These are phyloP conservation scores for Chrysoporthe deuterocubensis DNA, from an alignment of 2,329 filamentous ascomycete genomes.

Conservation along the genomic window DNA sequence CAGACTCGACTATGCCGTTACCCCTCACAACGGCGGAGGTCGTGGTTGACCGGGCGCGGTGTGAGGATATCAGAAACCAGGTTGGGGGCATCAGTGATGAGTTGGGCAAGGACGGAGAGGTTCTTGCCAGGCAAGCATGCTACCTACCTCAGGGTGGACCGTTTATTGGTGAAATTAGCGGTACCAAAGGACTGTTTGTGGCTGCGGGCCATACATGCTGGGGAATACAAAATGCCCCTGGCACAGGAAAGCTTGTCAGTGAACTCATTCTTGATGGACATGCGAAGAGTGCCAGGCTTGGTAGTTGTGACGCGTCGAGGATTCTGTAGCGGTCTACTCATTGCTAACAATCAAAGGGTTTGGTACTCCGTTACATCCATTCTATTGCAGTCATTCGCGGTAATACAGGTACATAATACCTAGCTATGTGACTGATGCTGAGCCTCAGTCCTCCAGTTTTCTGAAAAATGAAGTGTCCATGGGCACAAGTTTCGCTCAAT, in stretches of 20 bases:
- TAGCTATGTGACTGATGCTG: no score
- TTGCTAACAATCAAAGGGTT: no score
- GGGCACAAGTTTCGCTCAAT: no score
- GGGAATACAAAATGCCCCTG: slow-evolving; percentile 82
- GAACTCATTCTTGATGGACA: slow-evolving; percentile 66
- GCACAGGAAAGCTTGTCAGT: slow-evolving; percentile 68
- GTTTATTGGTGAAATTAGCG: slow-evolving; percentile 68
- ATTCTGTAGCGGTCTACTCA: slow-evolving; percentile 8
- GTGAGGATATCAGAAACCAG: slow-evolving; percentile 71
- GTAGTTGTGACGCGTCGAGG: slow-evolving; percentile 58
- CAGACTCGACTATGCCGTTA: slow-evolving; percentile 65
- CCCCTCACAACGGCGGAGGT: slow-evolving; percentile 67
- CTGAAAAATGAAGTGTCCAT: no score
- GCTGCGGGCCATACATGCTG: slow-evolving; percentile 80
- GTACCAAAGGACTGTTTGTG: slow-evolving; percentile 65
- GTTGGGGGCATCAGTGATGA: slow-evolving; percentile 57
- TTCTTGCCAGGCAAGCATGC: slow-evolving; percentile 72
- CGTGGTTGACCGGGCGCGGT: slow-evolving; percentile 64
- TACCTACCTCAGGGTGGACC: slow-evolving; percentile 76
- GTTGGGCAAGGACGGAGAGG: slow-evolving; percentile 58
- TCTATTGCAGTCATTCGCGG: neutral
- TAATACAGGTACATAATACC: no score
- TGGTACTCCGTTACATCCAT: neutral
- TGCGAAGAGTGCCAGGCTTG: slow-evolving; percentile 58
- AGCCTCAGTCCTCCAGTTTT: no score